Base-by-base conservation (phyloP, 805 yeast species). In the Candida berthetii region DNA sequence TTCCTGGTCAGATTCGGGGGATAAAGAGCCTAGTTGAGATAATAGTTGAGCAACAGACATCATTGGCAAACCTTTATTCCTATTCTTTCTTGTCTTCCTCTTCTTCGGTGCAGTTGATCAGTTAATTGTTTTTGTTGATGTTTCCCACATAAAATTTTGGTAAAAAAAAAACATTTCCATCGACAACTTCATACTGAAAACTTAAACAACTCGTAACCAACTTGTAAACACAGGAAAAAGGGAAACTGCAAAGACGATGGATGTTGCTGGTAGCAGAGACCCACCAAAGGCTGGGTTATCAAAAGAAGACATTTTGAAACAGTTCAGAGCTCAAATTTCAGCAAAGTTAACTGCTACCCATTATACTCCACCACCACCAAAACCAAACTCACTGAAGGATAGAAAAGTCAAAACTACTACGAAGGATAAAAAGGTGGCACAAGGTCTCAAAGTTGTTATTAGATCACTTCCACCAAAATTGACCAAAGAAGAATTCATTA, bases 391-490 rank as follows among this genome's bases (percentile, higher is more conserved):
- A 13, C n/a, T 4, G 5, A 27, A 27, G n/a, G 8, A 27, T 5
- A 4, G 4, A 13, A 32, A 19, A 17, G 24, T 22, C 11, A 33
- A 27, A 31, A 17, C 24, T 31, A 15, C 24, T 22, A 22, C 24
- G 31, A 37, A 27, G 31, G 7, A 32, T 25, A 16, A 29, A 36
- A 38, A 38, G 24, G 38, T 18, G 11, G 17, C 25, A 16, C 19
- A 35, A 10, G 58, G 50, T 1, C 34, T 45, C n/a, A 55, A 55
- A 36, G 44, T 69, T 2, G 59, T 56, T 0, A 54, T 73, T 3
- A 61, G 80, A 40, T 51, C 66, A 7, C 53, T 75, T 11, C 80
- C 80, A 3, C 75, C 79, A 3, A 45, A 50, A 16, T 48, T 70
- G 15, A 36, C 45, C 1, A 55, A 60, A 18, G 50, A 46, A 1